phyloP scores from a whole-genome alignment of 2,329 filamentous ascomycete genomes.

The Aphanoascus verrucosus region DNA sequence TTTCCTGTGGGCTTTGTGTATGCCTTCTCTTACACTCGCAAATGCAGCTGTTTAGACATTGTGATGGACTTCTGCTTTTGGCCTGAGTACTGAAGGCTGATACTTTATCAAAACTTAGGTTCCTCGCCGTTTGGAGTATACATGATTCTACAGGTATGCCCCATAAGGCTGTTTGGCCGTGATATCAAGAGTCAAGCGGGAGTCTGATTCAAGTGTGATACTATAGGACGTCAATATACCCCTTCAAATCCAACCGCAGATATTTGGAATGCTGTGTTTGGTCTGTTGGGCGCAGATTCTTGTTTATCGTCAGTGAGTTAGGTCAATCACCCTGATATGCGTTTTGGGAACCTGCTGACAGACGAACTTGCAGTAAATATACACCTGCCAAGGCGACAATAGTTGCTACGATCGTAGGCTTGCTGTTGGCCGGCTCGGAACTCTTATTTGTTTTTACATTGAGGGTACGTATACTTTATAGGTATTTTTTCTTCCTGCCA shows the following conservation, averaged over 20 bases:
- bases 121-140: slow-evolving; percentile 44
- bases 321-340: slow-evolving; percentile 19
- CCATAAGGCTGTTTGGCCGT: background rate
- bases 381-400: slow-evolving; percentile 40
- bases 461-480: slow-evolving; percentile 31
- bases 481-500: too few species aligned
- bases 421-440: slow-evolving; percentile 45
- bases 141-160: slow-evolving; percentile 39
- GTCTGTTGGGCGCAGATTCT: slow-evolving; percentile 45
- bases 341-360: too few species aligned
- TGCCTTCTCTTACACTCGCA: slow-evolving; percentile 15
- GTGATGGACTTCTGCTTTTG: background rate
- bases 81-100: background rate
- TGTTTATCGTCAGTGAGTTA: slow-evolving; percentile 31
- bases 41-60: background rate
- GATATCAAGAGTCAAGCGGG: background rate
- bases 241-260: slow-evolving; percentile 45
- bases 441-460: slow-evolving; percentile 48
- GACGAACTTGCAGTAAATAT: slow-evolving; percentile 17
- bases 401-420: slow-evolving; percentile 32
- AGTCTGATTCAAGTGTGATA: background rate
- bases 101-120: slow-evolving; percentile 18
- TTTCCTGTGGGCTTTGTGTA: slow-evolving; percentile 47
- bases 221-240: slow-evolving; percentile 46
- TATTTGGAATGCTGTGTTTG: slow-evolving; percentile 41